Conservation (phyloP, 176 grass and related monocot genomes). For the barley (Hordeum vulgare) region DNA sequence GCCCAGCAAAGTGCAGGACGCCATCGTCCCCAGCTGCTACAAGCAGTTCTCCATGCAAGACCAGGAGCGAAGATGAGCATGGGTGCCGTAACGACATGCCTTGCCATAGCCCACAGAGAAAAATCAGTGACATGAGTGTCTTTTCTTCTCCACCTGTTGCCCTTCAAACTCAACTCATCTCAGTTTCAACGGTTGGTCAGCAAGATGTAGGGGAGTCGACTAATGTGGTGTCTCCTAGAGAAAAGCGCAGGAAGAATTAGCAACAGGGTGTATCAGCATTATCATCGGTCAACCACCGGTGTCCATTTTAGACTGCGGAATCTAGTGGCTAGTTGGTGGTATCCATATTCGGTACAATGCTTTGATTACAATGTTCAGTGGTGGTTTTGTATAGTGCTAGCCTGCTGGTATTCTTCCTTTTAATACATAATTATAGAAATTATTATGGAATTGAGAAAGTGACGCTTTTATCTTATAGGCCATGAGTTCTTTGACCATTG, state of each 20-base stretch:
- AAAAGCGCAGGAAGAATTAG: conserved; percentile 57
- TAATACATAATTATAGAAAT: not conserved
- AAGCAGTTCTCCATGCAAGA: conserved; percentile 26
- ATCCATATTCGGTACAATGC: not conserved
- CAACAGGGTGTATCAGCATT: not conserved
- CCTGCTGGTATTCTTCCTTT: not conserved
- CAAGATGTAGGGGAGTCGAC: conserved; percentile 31
- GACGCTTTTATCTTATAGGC: too few species aligned
- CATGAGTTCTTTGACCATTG: too few species aligned
- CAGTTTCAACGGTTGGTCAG: conserved; percentile 22
- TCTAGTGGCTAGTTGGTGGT: not conserved
- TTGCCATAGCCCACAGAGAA: conserved; percentile 29
- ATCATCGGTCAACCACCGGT: conserved; percentile 1
- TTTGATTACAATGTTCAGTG: not conserved
- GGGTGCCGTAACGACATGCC: conserved; percentile 1
- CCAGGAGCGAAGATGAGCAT: conserved; percentile 3
- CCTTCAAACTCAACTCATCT: not conserved
- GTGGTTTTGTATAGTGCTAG: conserved; percentile 22
- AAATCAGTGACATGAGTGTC: not conserved
- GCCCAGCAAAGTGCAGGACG: conserved; percentile 16
- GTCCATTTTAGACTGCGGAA: not conserved
- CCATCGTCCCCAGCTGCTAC: not conserved
- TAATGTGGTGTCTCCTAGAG: conserved; percentile 17
- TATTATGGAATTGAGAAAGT: too few species aligned
- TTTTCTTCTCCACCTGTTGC: conserved; percentile 7